These are phyloP conservation scores for Cyclocybe cylindracea DNA, from an alignment of 768 basidiomycete genomes.

Conservation along the genomic window DNA sequence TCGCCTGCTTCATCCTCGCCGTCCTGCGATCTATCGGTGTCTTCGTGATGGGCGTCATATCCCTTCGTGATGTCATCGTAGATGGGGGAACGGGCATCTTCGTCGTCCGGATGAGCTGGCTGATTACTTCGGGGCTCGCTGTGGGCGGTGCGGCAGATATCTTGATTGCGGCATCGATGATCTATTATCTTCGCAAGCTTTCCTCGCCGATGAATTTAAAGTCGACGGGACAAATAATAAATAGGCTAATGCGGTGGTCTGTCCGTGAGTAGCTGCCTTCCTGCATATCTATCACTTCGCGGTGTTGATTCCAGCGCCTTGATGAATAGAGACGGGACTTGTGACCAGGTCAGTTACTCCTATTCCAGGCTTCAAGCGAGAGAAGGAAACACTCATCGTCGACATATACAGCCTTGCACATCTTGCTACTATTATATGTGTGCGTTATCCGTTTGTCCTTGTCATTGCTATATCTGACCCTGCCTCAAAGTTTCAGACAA, in stretches of 20 bases:
- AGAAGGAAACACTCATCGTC: too few relatives aligned
- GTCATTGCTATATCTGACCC: background rate
- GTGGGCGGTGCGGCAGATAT: constrained; percentile 13
- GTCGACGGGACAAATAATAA: constrained; percentile 5
- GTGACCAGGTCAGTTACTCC: constrained; percentile 8
- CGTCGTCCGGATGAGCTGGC: constrained; percentile 10
- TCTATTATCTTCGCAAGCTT: constrained; percentile 7
- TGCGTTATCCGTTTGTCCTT: background rate
- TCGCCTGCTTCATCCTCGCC: constrained; percentile 13
- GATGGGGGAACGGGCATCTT: constrained; percentile 17
- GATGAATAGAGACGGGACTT: constrained; percentile 14
- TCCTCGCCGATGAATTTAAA: constrained; percentile 7
- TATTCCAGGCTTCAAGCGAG: too few relatives aligned
- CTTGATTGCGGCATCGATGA: constrained; percentile 11
- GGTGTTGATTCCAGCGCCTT: too few relatives aligned
- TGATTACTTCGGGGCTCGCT: constrained; percentile 10
- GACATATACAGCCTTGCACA: constrained; percentile 13
- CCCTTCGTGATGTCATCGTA: constrained; percentile 13
- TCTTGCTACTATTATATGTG: constrained; percentile 17
- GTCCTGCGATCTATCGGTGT: constrained; percentile 13
- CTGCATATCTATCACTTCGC: background rate
- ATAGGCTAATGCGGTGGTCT: constrained; percentile 10
- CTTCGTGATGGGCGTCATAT: constrained; percentile 11
- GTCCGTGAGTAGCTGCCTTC: constrained; percentile 4
- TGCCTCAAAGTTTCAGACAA: constrained; percentile 9